phyloP scores from a whole-genome alignment of 208 protist species.

The Acanthamoeba sp. region DNA sequence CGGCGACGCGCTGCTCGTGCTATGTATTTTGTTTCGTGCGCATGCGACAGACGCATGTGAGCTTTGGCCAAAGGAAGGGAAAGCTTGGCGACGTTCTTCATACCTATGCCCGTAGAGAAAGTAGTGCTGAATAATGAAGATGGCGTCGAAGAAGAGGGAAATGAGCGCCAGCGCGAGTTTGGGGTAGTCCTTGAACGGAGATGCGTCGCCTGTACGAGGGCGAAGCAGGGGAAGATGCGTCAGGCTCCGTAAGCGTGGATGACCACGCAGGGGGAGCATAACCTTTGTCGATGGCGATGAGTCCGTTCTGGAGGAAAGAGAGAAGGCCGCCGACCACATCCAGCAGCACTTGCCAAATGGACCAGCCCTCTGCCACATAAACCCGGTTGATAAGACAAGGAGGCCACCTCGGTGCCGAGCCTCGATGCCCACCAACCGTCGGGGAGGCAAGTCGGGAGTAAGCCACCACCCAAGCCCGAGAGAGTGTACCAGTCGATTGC shows the following conservation, averaged over 20 bases:
- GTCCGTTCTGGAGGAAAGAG: conserved; percentile 56
- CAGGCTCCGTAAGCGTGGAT: neutral
- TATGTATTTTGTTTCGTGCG: no score
- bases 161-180: conserved; percentile 69
- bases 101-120: conserved; percentile 27
- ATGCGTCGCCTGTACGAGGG: neutral
- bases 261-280: neutral
- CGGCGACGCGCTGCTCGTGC: neutral
- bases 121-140: conserved; percentile 75
- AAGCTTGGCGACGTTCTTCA: no score
- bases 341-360: conserved; percentile 68
- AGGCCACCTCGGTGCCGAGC: neutral
- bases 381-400: no score
- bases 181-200: conserved; percentile 38
- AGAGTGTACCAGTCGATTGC: neutral
- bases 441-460: no score
- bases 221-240: neutral
- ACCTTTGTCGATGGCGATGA: conserved; percentile 37
- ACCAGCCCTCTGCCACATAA: conserved; percentile 22
- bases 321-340: conserved; percentile 60
- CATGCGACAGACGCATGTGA: neutral
- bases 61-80: no score
- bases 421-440: no score
- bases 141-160: conserved; percentile 49
- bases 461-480: no score